Conservation (phyloP, 306 rosid species). For the Cucurbita ficifolia region DNA sequence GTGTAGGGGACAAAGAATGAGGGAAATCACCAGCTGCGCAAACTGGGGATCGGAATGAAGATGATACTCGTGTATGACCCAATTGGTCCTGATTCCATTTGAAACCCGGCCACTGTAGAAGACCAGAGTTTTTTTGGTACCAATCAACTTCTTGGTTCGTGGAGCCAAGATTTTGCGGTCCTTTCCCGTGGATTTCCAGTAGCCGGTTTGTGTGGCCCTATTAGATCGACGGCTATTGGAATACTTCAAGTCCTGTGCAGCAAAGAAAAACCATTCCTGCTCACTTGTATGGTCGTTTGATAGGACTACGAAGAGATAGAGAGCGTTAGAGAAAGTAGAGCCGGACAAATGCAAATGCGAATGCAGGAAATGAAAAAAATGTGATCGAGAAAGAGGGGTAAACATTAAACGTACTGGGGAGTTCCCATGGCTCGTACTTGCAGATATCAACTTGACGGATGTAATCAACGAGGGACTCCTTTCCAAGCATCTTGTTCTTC, state of each 20-base stretch:
- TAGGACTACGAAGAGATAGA: neutral
- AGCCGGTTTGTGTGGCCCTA: slow-evolving; percentile 39
- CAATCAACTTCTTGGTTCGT: slow-evolving; percentile 22
- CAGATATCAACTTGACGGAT: slow-evolving; percentile 36
- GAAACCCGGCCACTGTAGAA: slow-evolving; percentile 26
- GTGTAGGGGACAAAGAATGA: neutral
- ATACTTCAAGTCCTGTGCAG: slow-evolving; percentile 21
- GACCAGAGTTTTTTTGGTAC: slow-evolving; percentile 48
- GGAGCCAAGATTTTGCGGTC: slow-evolving; percentile 18
- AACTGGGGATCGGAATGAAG: neutral
- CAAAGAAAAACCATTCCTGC: slow-evolving; percentile 49
- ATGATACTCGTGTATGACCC: slow-evolving; percentile 68
- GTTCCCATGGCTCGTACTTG: slow-evolving; percentile 36
- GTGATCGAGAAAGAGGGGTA: neutral
- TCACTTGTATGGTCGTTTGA: slow-evolving; percentile 28
- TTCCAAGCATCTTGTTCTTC: slow-evolving; percentile 21
- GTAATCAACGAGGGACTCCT: neutral
- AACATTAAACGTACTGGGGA: slow-evolving; percentile 24
- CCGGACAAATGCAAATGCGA: neutral
- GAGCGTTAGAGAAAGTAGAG: neutral
- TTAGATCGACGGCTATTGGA: slow-evolving; percentile 12
- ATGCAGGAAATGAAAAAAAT: neutral
- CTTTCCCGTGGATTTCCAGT: slow-evolving; percentile 53
- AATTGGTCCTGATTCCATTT: slow-evolving; percentile 12
- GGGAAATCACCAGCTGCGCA: neutral